Evolutionary conservation across 106 monocot genomes (phyloP), one percentile per base, ranked within the genome.

Genomic region (Posidonia australis): DNA sequence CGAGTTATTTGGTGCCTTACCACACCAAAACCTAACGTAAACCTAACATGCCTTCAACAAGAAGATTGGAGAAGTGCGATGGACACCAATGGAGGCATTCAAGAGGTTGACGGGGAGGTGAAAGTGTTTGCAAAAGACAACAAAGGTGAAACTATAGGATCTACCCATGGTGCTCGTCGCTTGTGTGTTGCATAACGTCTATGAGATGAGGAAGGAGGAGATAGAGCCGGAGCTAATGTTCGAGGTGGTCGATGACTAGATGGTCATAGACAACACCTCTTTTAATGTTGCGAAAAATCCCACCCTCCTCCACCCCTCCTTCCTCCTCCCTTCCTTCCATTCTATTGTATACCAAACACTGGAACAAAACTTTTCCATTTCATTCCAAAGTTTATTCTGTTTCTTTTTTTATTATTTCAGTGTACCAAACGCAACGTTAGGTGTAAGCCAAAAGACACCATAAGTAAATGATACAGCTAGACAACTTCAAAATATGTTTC

Each of bases 121-220:
- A 56, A 66, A 53, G 52, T 66, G 66, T 25, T 18, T 66, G 3
- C 52, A 66, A 51, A 66, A 53, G 66, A 51, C 51, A 25, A 57
- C 68, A 21, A 56, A 68, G 55, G 68, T 68, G 41, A 68, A 68
- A 56, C 22, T 68, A 0, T 13, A 68, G 56, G 68, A 68, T 26
- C 21, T 68, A 42, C 68, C 68, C 1, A 23, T 57, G 66, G 52
- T 66, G 49, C 28, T 66, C 13, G 66, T 31, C 2, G 52, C 52
- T 22, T 66, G 66, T 16, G 30, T 66, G 23, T 24, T 66, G 66
- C 66, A 66, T 18, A 66, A 66, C n/a, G n/a, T 66, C 9, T 66
- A 51, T 21, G 52, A 66, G 52, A 51, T 66, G 1, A 66, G 47
- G 31, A 36, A 36, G 32, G 66, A 52, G 30, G 51, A 23, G 66